Evolutionary conservation across 768 basidiomycete species (phyloP), one percentile per base, ranked within the genome.

Genomic region (Lactifluus echinatus): DNA sequence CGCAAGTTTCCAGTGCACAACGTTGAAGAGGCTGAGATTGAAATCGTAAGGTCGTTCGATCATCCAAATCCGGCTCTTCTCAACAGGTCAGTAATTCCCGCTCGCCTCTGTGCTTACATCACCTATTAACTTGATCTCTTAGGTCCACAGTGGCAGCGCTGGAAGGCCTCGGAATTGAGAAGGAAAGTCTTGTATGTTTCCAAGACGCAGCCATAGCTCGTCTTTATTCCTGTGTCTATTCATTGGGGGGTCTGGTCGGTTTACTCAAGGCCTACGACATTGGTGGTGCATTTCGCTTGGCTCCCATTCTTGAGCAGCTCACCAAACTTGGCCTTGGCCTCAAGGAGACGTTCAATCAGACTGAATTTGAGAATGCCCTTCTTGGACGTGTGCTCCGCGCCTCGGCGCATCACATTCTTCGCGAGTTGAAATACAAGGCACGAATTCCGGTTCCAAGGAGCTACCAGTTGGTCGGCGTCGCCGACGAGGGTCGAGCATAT

Each of bases 391-490:
- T 85, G 19, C 75, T 86, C 21, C 70, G 79, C 34, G 80, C 81
- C 36, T 77, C 83, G 0, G 79, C 80, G 68, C 78, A 78, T 42
- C 79, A 82, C 59, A 77, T 86, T 6, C 70, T 93, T 37, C 77
- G 88, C 4, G 81, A 81, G 44, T 79, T 92, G 64, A 92, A 91
- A 63, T 81, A 87, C 63, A 72, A 75, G 33, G 89, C 89, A 0
- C 75, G 88, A 12, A 87, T 93, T 26, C 80, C 76, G 3, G 77
- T 93, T 8, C 83, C 82, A 0, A 70, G 81, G 0, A 83, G 83
- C 58, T 81, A 81, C 56, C 74, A 82, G 26, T 17, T 53, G 7
- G 51, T 53, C 8, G 51, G 51, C 10, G 31, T 44, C 34, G 51
- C 51, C 5, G 51, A 93, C 65, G 88, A 92, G 69, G 87, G 87